Evolutionary conservation across 306 rosid genomes (phyloP).

Genomic region (Calophaca sinica): DNA sequence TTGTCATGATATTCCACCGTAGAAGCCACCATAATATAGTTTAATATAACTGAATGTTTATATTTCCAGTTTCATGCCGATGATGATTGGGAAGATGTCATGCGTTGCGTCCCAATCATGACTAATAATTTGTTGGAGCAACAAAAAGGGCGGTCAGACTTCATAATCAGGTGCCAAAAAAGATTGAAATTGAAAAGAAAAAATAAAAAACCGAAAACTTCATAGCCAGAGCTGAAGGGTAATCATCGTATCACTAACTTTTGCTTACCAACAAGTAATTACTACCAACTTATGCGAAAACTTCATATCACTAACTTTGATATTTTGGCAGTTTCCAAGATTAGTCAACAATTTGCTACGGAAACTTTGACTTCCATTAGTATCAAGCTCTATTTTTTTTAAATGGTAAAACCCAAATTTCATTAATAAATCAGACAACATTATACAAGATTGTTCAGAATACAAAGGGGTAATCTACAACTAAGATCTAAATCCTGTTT

Average conservation of each 20-base stretch:
- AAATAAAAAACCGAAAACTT: not conserved
- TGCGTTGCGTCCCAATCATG: slow-evolving; percentile 42
- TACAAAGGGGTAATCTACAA: no score
- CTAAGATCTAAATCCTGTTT: no score
- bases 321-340: not conserved
- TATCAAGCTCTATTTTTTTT: not conserved
- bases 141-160: slow-evolving; percentile 3
- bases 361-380: not conserved
- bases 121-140: slow-evolving; percentile 45
- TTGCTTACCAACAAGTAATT: not conserved
- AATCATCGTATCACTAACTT: slow-evolving; percentile 16
- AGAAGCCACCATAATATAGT: no score
- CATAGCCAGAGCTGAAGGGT: not conserved
- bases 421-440: no score
- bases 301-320: no score
- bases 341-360: not conserved
- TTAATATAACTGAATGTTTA: not conserved
- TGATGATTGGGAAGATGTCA: slow-evolving; percentile 44
- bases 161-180: slow-evolving; percentile 19
- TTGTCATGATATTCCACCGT: no score
- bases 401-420: no score
- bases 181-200: not conserved
- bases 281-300: not conserved
- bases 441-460: no score
- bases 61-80: not conserved